A percentile compares a stretch with the other conserved stretches of the same genome.
Conservation (phyloP, 2,329 filamentous ascomycete species). For the Sporothrix dimorphospora region DNA sequence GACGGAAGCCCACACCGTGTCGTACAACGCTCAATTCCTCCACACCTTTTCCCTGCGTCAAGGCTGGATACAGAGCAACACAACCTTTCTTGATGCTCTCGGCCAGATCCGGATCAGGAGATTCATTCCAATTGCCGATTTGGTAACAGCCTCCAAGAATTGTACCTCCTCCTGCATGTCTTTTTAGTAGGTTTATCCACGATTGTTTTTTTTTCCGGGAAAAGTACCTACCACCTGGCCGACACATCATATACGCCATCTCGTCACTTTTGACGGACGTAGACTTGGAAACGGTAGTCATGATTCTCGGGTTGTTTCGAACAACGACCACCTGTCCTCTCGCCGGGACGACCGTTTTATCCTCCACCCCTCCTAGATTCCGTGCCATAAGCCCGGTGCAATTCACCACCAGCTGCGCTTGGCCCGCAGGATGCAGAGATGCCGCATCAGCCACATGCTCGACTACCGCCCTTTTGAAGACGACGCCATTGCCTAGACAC, state of each 20-base stretch:
- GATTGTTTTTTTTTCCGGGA: too few species aligned
- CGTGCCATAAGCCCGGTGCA: not conserved
- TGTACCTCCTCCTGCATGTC: not conserved
- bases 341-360: not conserved
- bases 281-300: not conserved
- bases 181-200: too few species aligned
- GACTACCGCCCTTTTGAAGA: not conserved
- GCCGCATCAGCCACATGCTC: not conserved
- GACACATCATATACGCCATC: constrained; percentile 11
- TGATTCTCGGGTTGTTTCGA: not conserved
- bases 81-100: not conserved
- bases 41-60: not conserved
- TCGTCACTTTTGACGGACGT: not conserved
- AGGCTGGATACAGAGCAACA: not conserved
- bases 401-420: not conserved
- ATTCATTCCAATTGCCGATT: not conserved
- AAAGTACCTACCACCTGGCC: not conserved
- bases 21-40: not conserved
- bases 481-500: not conserved
- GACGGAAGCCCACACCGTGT: not conserved
- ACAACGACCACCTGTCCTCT: not conserved
- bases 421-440: not conserved
- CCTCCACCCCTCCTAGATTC: not conserved
- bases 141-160: constrained; percentile 6
- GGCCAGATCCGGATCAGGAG: not conserved